Evolutionary conservation across 305 asterid species (phyloP).

Genomic region (Solanum chacoense): DNA sequence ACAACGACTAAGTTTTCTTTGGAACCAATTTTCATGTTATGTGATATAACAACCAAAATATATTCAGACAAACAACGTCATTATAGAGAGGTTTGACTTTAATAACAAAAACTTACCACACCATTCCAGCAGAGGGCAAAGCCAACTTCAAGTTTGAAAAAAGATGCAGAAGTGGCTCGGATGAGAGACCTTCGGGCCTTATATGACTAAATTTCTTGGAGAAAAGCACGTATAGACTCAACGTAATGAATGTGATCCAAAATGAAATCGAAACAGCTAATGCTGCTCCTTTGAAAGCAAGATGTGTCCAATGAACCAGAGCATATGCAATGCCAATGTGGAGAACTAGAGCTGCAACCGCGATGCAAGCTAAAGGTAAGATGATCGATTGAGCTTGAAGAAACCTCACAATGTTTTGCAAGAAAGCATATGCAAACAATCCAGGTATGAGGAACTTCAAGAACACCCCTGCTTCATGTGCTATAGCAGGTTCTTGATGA

Average conservation of each 20-base stretch:
- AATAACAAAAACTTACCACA: constrained; percentile 37
- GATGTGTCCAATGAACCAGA: constrained; percentile 34
- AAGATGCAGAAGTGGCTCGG: constrained; percentile 28
- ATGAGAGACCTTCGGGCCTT: constrained; percentile 53
- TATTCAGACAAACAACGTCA: background rate
- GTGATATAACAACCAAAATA: background rate
- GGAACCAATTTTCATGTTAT: background rate
- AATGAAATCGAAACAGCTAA: constrained; percentile 55
- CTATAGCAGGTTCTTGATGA: constrained; percentile 43
- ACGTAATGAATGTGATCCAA: constrained; percentile 51
- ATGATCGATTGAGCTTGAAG: constrained; percentile 67
- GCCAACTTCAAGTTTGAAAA: constrained; percentile 44
- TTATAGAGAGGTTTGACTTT: background rate
- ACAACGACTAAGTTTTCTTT: background rate
- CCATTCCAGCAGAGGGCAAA: constrained; percentile 83
- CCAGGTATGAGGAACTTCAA: constrained; percentile 60
- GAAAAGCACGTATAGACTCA: constrained; percentile 31
- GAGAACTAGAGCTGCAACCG: constrained; percentile 32
- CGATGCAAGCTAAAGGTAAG: constrained; percentile 45
- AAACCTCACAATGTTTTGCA: constrained; percentile 72
- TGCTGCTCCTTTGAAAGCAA: constrained; percentile 53
- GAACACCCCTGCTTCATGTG: constrained; percentile 50
- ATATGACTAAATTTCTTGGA: constrained; percentile 27
- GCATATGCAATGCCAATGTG: constrained; percentile 41
- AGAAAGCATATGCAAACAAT: constrained; percentile 49